Conservation (phyloP, 345 rosid genomes). For the Pistacia integerrima region DNA sequence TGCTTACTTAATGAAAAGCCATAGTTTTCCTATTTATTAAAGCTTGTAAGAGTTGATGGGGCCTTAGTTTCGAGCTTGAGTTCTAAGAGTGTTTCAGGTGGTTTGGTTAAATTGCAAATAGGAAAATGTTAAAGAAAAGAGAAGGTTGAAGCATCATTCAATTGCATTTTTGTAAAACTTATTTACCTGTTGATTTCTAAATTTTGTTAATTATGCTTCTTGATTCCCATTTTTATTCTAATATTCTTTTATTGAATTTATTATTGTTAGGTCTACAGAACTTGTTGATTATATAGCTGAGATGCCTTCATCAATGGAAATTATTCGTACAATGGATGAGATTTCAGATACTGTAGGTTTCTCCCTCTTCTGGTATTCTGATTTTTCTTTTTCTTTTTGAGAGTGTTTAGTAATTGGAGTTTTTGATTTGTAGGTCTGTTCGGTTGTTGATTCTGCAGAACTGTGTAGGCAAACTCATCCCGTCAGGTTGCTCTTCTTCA, state of each 20-base stretch:
- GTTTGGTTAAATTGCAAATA: too few species aligned
- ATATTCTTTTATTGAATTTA: neutral
- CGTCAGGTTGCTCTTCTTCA: slow-evolving; percentile 53
- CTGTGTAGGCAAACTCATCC: slow-evolving; percentile 96
- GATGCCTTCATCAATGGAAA: slow-evolving; percentile 71
- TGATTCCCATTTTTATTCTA: neutral
- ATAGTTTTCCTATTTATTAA: too few species aligned
- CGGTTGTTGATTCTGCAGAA: slow-evolving; percentile 93
- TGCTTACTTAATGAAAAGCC: too few species aligned
- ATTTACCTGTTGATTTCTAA: neutral
- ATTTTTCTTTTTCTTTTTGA: neutral
- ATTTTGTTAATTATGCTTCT: neutral
- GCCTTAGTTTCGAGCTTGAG: too few species aligned
- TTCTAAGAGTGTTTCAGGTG: too few species aligned
- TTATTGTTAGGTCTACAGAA: slow-evolving; percentile 65
- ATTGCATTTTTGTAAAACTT: neutral
- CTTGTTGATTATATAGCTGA: slow-evolving; percentile 62
- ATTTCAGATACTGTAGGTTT: slow-evolving; percentile 69
- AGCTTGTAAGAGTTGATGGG: too few species aligned
- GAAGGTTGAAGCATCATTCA: neutral
- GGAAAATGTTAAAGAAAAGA: neutral
- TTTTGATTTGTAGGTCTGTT: slow-evolving; percentile 64
- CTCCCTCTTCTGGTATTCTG: neutral
- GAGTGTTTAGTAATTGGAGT: slow-evolving; percentile 1
- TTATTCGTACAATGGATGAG: slow-evolving; percentile 87